phyloP scores from a whole-genome alignment of 1,284 basidiomycete genomes.

The Leccinum proliferum region DNA sequence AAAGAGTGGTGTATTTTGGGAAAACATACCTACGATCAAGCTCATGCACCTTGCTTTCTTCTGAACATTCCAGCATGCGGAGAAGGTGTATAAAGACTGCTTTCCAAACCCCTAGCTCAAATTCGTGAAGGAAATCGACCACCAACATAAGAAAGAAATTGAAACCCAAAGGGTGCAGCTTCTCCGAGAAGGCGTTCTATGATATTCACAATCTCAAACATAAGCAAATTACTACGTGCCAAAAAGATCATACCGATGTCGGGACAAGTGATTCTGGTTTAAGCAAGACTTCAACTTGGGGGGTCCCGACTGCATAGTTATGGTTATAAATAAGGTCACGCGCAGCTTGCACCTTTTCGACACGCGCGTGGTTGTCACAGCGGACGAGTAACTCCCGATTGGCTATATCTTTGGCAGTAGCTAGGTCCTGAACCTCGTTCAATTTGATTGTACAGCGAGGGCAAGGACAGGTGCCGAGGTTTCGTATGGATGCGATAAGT shows the following conservation, averaged over 20 bases:
- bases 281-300: slow-evolving; percentile 8
- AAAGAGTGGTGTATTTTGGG: too few relatives aligned
- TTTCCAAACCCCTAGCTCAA: not conserved
- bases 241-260: not conserved
- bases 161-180: not conserved
- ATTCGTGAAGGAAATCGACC: not conserved
- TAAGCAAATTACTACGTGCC: not conserved
- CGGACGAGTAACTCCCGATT: not conserved
- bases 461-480: slow-evolving; percentile 28
- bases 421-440: not conserved
- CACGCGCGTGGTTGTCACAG: not conserved
- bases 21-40: not conserved
- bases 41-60: not conserved
- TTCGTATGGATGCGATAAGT: slow-evolving; percentile 24
- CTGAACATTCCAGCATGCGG: not conserved
- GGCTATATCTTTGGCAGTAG: not conserved
- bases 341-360: slow-evolving; percentile 7
- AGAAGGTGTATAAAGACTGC: not conserved
- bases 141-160: not conserved
- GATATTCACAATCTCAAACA: not conserved
- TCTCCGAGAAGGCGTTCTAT: slow-evolving; percentile 2
- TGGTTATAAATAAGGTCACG: slow-evolving; percentile 13
- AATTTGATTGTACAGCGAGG: slow-evolving; percentile 22
- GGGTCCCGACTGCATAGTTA: slow-evolving; percentile 8
- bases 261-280: slow-evolving; percentile 8